Conservation (phyloP, 768 basidiomycete species). For the Boletus sp. region DNA sequence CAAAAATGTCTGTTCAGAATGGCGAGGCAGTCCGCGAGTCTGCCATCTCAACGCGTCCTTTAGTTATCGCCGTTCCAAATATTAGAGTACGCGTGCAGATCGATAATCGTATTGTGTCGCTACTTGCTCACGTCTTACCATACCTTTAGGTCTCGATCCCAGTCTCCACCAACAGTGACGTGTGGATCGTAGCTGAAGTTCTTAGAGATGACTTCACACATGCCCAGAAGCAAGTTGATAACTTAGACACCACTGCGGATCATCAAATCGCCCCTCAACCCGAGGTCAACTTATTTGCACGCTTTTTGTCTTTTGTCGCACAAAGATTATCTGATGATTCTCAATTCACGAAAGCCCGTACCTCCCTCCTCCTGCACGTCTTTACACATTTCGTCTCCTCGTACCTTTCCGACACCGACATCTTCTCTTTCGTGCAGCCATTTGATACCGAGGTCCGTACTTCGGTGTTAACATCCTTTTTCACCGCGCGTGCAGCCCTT, state of each 20-base stretch:
- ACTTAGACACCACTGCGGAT: slow-evolving; percentile 51
- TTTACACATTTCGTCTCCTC: slow-evolving; percentile 76
- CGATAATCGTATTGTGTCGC: slow-evolving; percentile 2
- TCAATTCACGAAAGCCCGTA: slow-evolving; percentile 51
- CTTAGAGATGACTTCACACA: slow-evolving; percentile 86
- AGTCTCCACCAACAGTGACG: slow-evolving; percentile 73
- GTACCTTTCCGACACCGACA: slow-evolving; percentile 70
- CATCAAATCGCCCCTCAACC: slow-evolving; percentile 59
- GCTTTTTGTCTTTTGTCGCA: slow-evolving; percentile 79
- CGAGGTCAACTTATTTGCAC: slow-evolving; percentile 74
- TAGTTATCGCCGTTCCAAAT: slow-evolving; percentile 32
- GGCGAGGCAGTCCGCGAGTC: slow-evolving; percentile 30
- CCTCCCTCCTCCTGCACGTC: slow-evolving; percentile 68
- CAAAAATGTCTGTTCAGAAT: slow-evolving; percentile 35
- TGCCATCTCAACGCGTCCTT: slow-evolving; percentile 36
- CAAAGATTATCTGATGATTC: slow-evolving; percentile 56
- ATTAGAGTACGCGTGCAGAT: slow-evolving; percentile 34
- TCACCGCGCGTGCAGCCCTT: slow-evolving; percentile 67
- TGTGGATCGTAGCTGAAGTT: slow-evolving; percentile 93
- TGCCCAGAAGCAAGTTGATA: slow-evolving; percentile 55
- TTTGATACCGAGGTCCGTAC: slow-evolving; percentile 78
- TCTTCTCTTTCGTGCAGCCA: slow-evolving; percentile 76
- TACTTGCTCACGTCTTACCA: slow-evolving; percentile 1
- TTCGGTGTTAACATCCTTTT: slow-evolving; percentile 77
- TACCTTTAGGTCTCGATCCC: slow-evolving; percentile 73